Conservation (phyloP, 1,139 yeast genomes). For the Suhomyces bribrorum region DNA sequence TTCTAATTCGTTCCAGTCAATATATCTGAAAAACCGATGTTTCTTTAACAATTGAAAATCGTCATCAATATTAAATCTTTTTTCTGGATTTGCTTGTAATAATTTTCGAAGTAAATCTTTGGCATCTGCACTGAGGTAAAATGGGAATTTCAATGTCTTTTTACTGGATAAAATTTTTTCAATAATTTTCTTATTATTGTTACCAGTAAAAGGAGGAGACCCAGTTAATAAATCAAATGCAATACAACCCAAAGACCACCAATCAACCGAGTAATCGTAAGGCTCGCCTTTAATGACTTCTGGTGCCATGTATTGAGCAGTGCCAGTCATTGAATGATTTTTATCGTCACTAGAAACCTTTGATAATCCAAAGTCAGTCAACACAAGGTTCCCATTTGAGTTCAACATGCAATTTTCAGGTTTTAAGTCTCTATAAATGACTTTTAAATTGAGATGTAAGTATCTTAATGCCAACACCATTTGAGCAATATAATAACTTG, state of each 20-base stretch:
- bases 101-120: constrained; percentile 76
- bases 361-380: constrained; percentile 91
- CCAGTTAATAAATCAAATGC: constrained; percentile 87
- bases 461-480: constrained; percentile 80
- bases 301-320: constrained; percentile 97
- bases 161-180: constrained; percentile 70
- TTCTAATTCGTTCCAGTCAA: constrained; percentile 74
- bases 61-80: constrained; percentile 70
- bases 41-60: constrained; percentile 55
- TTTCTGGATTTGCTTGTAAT: constrained; percentile 70
- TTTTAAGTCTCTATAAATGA: constrained; percentile 87
- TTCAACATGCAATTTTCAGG: constrained; percentile 92
- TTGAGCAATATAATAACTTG: constrained; percentile 84
- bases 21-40: constrained; percentile 77
- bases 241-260: constrained; percentile 97
- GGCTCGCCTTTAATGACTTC: constrained; percentile 82
- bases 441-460: constrained; percentile 70
- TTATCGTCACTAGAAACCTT: constrained; percentile 58
- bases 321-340: constrained; percentile 79
- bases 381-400: constrained; percentile 72
- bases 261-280: constrained; percentile 87
- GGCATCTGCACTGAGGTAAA: constrained; percentile 79
- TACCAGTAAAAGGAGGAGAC: constrained; percentile 92
- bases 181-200: constrained; percentile 75
- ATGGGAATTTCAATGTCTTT: constrained; percentile 75